Base-by-base conservation (phyloP, 495 filamentous ascomycete species). In the Aspergillus asperescens region DNA sequence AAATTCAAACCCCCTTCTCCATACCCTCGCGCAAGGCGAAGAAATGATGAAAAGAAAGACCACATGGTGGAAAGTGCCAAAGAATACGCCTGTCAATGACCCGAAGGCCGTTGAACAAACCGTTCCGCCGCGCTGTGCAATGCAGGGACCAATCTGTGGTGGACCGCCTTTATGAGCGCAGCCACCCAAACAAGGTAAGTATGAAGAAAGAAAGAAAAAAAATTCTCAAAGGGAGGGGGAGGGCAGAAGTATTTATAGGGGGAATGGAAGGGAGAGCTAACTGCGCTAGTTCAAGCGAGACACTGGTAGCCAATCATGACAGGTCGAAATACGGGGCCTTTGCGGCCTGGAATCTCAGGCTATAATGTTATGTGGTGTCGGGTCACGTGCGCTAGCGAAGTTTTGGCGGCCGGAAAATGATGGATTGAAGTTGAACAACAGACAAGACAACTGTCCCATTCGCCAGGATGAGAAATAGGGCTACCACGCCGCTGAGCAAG, bases 61-160 rank as follows among this genome's bases (percentile, higher is more conserved):
- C 48, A 60, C 69, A 62, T 48, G 60, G 57, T 53, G 67, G 70
- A 67, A 63, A 77, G 78, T 76, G 84, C 76, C 81, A 85, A 86
- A 86, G 83, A 85, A 86, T 85, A 65, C 81, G 79, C 80, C 77
- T 77, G 75, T 78, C 77, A 81, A 77, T 80, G 78, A 78, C 79
- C 82, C 81, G 80, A 81, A 85, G 71, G 76, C 79, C 77, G 78
- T 77, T 83, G 77, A 79, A 81, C 77, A 65, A 69, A 76, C 71
- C 75, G 77, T 70, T 81, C 73, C 80, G 69, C 82, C 83, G 74
- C 82, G 82, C 59, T 86, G 83, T 87, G 83, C 83, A 84, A 87
- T 87, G 82, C 78, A 86, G 82, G 81, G 71, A 80, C 82, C 76
- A 76, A 76, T 67, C 66, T 69, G 73, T 81, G 75, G 75, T 71